Evolutionary conservation across 2,329 filamentous ascomycete genomes (phyloP).

Genomic region (Hysterium pulicare): DNA sequence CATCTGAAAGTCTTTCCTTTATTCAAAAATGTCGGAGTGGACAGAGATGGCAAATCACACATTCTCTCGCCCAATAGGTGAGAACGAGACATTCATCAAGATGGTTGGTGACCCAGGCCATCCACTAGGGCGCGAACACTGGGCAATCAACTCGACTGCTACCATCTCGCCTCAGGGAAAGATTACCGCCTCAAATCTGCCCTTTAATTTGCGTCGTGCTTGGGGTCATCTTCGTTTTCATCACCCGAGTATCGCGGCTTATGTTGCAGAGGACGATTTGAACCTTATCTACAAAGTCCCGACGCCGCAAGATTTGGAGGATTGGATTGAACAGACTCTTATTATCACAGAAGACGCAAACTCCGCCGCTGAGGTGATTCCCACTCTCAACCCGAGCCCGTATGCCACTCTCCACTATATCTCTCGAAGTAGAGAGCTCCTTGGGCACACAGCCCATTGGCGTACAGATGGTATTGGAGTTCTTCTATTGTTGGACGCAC

Average conservation of each 20-base stretch:
- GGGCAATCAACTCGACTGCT: constrained; percentile 2
- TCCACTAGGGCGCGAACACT: constrained; percentile 1
- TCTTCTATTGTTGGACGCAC: not conserved
- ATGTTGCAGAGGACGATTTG: no score
- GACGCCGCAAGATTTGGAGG: not conserved
- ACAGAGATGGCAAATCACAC: no score
- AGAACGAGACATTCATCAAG: constrained; percentile 5
- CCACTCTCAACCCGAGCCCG: not conserved
- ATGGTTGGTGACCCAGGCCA: not conserved
- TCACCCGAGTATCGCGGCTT: constrained; percentile 3
- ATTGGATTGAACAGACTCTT: not conserved
- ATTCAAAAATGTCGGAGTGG: no score
- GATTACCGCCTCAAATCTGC: not conserved
- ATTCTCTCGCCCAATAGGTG: constrained; percentile 1
- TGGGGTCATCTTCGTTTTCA: constrained; percentile 4
- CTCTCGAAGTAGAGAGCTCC: not conserved
- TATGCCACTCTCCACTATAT: not conserved
- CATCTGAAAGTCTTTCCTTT: no score
- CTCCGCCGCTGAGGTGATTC: not conserved
- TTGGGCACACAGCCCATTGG: constrained; percentile 1
- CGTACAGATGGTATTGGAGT: constrained; percentile 2
- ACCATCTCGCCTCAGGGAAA: not conserved
- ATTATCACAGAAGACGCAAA: not conserved
- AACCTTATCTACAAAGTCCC: no score
- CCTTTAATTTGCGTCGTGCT: not conserved